Percentiles rank a stretch among this genome's conserved stretches.
These are phyloP conservation scores for Capsella rubella DNA, from an alignment of 441 rosid genomes.

Conservation along the genomic window DNA sequence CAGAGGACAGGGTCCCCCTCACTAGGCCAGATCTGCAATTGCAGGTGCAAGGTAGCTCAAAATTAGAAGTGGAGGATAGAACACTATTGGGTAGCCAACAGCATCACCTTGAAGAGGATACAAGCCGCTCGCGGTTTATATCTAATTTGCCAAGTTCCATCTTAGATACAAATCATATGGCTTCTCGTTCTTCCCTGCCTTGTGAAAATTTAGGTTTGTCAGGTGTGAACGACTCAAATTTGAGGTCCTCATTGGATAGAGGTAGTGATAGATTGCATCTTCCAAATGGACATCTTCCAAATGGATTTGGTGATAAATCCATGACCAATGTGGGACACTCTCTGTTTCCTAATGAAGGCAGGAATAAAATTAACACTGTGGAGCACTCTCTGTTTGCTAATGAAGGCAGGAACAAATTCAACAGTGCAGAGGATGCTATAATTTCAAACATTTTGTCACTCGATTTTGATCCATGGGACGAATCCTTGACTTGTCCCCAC, in stretches of 20 bases:
- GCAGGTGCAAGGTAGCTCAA: conserved; percentile 39
- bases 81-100: conserved; percentile 74
- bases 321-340: conserved; percentile 49
- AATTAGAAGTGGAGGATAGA: conserved; percentile 67
- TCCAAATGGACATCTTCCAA: conserved; percentile 62
- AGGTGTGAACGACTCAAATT: conserved; percentile 45
- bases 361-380: conserved; percentile 37
- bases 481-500: conserved; percentile 70
- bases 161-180: conserved; percentile 52
- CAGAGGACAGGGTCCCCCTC: conserved; percentile 15
- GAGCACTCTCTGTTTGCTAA: conserved; percentile 52
- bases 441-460: conserved; percentile 80
- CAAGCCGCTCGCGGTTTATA: conserved; percentile 46
- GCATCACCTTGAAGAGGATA: conserved; percentile 68
- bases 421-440: conserved; percentile 64
- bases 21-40: conserved; percentile 46
- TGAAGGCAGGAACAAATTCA: conserved; percentile 50
- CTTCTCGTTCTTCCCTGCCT: conserved; percentile 58
- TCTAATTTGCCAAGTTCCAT: conserved; percentile 56
- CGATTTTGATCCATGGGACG: conserved; percentile 91
- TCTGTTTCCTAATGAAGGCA: conserved; percentile 53
- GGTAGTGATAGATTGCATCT: conserved; percentile 42
- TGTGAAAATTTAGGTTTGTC: conserved; percentile 49
- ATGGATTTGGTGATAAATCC: conserved; percentile 60
- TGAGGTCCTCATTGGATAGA: conserved; percentile 49